These are phyloP conservation scores for Acacia acuminata DNA, from an alignment of 306 rosid genomes.

Conservation along the genomic window DNA sequence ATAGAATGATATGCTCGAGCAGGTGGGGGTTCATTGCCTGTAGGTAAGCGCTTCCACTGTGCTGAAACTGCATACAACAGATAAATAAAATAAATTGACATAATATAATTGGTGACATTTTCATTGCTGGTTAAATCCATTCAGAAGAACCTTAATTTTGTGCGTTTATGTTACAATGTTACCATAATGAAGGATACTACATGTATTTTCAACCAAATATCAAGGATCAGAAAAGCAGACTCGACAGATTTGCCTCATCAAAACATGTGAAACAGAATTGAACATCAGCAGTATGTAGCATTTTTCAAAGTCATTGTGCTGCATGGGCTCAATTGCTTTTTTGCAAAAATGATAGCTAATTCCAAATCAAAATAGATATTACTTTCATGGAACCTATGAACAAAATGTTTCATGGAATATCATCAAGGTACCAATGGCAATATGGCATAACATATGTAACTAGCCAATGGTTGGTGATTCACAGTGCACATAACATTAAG, in stretches of 20 bases:
- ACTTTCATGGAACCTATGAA: background rate
- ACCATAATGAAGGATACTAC: background rate
- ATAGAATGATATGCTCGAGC: constrained; percentile 97
- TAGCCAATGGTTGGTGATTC: background rate
- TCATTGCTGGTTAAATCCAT: background rate
- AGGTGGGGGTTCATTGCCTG: constrained; percentile 85
- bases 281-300: constrained; percentile 3
- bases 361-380: constrained; percentile 2
- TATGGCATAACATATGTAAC: background rate
- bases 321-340: background rate
- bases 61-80: constrained; percentile 67
- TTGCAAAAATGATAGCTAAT: constrained; percentile 16
- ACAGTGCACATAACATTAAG: background rate
- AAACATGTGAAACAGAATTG: constrained; percentile 15
- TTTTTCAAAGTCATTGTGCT: constrained; percentile 3
- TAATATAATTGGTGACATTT: constrained; percentile 13
- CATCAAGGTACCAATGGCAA: background rate
- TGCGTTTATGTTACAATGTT: constrained; percentile 4
- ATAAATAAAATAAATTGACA: constrained; percentile 21
- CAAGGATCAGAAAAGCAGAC: constrained; percentile 1
- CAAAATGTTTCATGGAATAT: background rate
- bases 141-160: constrained; percentile 11
- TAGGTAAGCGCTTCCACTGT: constrained; percentile 90
- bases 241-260: constrained; percentile 24
- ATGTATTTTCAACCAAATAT: background rate